These are phyloP conservation scores for Chloranthus sessilifolius DNA, from an alignment of 164 flowering plant genomes.

Conservation along the genomic window DNA sequence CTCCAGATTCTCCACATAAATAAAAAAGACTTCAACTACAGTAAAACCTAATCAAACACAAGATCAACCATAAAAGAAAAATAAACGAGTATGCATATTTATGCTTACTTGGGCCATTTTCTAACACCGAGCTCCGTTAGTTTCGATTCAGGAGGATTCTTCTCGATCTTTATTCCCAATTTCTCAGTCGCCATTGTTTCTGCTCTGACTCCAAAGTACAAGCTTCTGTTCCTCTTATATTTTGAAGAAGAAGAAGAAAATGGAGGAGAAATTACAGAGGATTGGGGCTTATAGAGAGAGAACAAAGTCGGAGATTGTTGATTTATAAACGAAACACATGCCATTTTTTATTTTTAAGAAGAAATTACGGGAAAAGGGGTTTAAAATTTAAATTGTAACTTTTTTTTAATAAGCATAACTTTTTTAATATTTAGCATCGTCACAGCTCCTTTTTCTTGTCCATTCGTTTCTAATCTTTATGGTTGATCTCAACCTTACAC, in stretches of 20 bases:
- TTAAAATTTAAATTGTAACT: no score
- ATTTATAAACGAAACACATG: not conserved
- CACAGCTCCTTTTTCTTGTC: no score
- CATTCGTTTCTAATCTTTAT: no score
- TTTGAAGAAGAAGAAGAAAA: not conserved
- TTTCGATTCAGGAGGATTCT: slow-evolving; percentile 66
- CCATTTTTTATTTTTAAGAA: no score
- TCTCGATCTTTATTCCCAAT: slow-evolving; percentile 55
- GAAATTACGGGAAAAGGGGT: no score
- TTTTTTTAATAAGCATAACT: no score
- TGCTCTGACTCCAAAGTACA: slow-evolving; percentile 19
- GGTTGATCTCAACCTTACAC: no score
- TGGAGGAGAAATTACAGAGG: not conserved
- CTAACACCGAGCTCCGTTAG: slow-evolving; percentile 68
- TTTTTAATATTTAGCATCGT: no score
- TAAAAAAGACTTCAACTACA: not conserved
- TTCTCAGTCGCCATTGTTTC: slow-evolving; percentile 55
- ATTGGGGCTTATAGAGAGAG: not conserved
- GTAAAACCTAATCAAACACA: not conserved
- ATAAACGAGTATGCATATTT: not conserved
- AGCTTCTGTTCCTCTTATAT: not conserved
- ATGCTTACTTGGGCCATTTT: slow-evolving; percentile 67
- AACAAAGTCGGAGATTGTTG: not conserved
- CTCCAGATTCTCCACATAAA: not conserved
- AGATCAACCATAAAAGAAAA: no score